Evolutionary conservation across 495 filamentous ascomycete species (phyloP), one percentile per base, ranked within the genome.

Genomic region (Stereocaulon alpinum): DNA sequence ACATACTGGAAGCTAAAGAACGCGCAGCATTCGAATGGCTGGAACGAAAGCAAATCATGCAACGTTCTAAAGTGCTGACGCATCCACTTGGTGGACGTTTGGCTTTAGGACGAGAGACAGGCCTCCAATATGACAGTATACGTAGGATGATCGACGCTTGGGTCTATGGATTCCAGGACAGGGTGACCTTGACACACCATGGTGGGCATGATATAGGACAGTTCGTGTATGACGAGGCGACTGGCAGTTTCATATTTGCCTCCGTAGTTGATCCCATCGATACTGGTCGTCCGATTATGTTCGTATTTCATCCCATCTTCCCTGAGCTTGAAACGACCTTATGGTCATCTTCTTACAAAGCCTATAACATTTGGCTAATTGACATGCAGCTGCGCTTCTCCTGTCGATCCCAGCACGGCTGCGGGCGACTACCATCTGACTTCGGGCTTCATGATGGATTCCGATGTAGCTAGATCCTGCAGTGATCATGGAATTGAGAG

Each of bases 71-170:
- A 20, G 18, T 61, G 2, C 54, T 64, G 7, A 6, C 9, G 22
- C 44, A 51, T 56, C 56, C 60, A 2, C 51, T 62, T 9, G 43
- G 32, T n/a, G 60, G 60, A 2, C 37, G 30, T 4, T 18, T 44
- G 1, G 47, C 44, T 42, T 17, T 64, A 3, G 24, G 4, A 32
- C 47, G 32, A 22, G 61, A 63, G 18, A 48, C 40, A 15, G 51
- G 49, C 14, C 17, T 18, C 11, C 20, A 9, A 22, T 17, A 14
- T 9, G 6, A 37, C 0, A 48, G 20, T 9, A 10, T 12, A 10
- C 18, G 5, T 55, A 32, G 32, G 20, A 18, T 41, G 22, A 17
- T 22, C 48, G 17, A 52, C 30, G 40, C 40, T 5, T 60, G 58
- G 58, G 49, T 49, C 2, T 4, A 29, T 17, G 58, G 41, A n/a